Conservation (phyloP, 495 filamentous ascomycete species). For the Lasiosphaeria hispida region DNA sequence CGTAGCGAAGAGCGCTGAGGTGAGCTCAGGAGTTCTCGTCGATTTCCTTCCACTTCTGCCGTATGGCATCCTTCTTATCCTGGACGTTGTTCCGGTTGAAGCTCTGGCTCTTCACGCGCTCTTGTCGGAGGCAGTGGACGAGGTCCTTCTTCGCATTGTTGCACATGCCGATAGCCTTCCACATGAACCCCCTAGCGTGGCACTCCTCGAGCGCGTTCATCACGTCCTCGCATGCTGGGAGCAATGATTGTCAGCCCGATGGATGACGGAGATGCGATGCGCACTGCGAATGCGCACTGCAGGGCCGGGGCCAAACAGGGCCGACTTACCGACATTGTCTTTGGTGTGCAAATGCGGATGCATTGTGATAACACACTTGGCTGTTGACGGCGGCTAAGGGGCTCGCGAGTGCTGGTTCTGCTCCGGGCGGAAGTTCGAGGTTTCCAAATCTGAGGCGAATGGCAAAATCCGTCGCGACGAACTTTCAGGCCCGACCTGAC, state of each 20-base stretch:
- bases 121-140: slow-evolving; percentile 74
- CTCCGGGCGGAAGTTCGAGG: too few relatives aligned
- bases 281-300: background rate
- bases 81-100: slow-evolving; percentile 71
- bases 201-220: slow-evolving; percentile 94
- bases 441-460: too few relatives aligned
- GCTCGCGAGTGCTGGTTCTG: background rate
- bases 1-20: background rate
- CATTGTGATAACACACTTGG: slow-evolving; percentile 56
- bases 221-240: slow-evolving; percentile 77
- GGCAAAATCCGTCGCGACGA: too few relatives aligned
- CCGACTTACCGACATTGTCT: slow-evolving; percentile 71
- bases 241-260: background rate
- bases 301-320: background rate
- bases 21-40: slow-evolving; percentile 63
- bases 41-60: slow-evolving; percentile 77
- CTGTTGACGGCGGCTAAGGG: too few relatives aligned
- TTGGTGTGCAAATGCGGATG: slow-evolving; percentile 96
- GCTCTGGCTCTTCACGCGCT: slow-evolving; percentile 72
- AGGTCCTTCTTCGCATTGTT: slow-evolving; percentile 79
- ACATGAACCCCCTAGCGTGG: slow-evolving; percentile 86
- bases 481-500: too few relatives aligned
- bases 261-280: background rate
- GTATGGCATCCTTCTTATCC: slow-evolving; percentile 63
- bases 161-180: slow-evolving; percentile 86